Evolutionary conservation across 2,329 filamentous ascomycete genomes (phyloP).

Genomic region (Penicillium sumatraense): DNA sequence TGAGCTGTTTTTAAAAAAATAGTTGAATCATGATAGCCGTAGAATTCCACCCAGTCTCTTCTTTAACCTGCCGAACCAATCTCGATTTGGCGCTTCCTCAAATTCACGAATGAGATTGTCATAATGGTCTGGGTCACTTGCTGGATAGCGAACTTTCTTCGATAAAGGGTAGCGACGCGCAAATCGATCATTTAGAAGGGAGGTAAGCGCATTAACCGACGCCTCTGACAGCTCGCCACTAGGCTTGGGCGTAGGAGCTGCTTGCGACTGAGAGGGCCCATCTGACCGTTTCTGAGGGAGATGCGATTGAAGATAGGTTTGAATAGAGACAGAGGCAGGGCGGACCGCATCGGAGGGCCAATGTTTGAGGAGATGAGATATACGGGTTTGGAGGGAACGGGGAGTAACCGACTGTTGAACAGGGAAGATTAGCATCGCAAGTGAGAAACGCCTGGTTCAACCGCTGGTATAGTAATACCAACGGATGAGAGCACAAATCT

Average conservation of each 20-base stretch:
- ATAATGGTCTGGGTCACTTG: constrained; percentile 58
- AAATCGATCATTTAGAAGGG: constrained; percentile 64
- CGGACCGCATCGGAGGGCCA: constrained; percentile 52
- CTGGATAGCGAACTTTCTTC: constrained; percentile 52
- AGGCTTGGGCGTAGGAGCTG: constrained; percentile 18
- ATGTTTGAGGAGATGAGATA: constrained; percentile 47
- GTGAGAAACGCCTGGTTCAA: too few species aligned
- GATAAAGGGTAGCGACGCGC: constrained; percentile 55
- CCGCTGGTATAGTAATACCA: too few species aligned
- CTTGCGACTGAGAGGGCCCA: constrained; percentile 11
- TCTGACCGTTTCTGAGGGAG: constrained; percentile 21
- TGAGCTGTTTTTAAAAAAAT: constrained; percentile 37
- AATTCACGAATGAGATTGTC: constrained; percentile 57
- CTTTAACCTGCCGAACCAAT: constrained; percentile 49
- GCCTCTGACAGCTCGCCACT: constrained; percentile 34
- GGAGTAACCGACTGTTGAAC: constrained; percentile 27
- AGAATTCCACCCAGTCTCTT: constrained; percentile 55
- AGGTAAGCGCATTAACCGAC: constrained; percentile 62
- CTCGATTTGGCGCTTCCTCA: constrained; percentile 56
- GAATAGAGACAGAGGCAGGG: constrained; percentile 50
- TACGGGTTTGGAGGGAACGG: constrained; percentile 39
- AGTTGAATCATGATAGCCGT: constrained; percentile 51
- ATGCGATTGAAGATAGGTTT: constrained; percentile 45
- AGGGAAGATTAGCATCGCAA: background rate
- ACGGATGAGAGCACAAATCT: too few species aligned